Evolutionary conservation across 2,329 filamentous ascomycete genomes (phyloP), one percentile per base, ranked within the genome.

Genomic region (Nemania sp.): DNA sequence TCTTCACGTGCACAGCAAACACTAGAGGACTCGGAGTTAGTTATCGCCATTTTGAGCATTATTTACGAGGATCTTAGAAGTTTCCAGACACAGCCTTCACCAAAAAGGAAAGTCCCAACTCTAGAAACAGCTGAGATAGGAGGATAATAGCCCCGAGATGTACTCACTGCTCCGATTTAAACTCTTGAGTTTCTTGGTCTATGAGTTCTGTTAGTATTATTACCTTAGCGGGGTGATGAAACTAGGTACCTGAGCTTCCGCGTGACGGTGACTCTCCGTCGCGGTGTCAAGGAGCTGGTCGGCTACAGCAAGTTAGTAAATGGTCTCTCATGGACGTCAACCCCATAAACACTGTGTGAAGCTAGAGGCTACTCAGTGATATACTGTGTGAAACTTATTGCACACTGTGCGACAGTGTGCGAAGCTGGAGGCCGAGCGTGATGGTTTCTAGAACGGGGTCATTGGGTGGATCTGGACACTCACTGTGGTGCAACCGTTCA

Each of bases 201-300:
- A n/a, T n/a, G n/a, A n/a, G n/a, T n/a, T n/a, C n/a, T n/a, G n/a
- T n/a, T n/a, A n/a, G n/a, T n/a, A n/a, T n/a, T n/a, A n/a, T n/a
- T n/a, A n/a, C n/a, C n/a, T n/a, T n/a, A n/a, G n/a, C n/a, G n/a
- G n/a, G n/a, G n/a, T n/a, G n/a, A n/a, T n/a, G n/a, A n/a, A n/a
- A n/a, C n/a, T n/a, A n/a, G n/a, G n/a, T n/a, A n/a, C n/a, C n/a
- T 93, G 92, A 72, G 94, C 93, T 73, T 94, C 90, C 0, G 93
- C 92, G 67, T 92, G 83, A 66, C 89, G 88, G 74, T 92, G 88
- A 82, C 3, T 93, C 92, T 71, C 93, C 83, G 76, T 97, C 91
- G 70, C 97, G 84, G 77, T 84, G 74, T 97, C 93, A 65, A 98
- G 85, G 75, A 95, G 93, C 79, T 88, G 89, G 79, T 97, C 93